Base-by-base conservation (phyloP, 1,284 basidiomycete species). In the Termitomyces sp. region DNA sequence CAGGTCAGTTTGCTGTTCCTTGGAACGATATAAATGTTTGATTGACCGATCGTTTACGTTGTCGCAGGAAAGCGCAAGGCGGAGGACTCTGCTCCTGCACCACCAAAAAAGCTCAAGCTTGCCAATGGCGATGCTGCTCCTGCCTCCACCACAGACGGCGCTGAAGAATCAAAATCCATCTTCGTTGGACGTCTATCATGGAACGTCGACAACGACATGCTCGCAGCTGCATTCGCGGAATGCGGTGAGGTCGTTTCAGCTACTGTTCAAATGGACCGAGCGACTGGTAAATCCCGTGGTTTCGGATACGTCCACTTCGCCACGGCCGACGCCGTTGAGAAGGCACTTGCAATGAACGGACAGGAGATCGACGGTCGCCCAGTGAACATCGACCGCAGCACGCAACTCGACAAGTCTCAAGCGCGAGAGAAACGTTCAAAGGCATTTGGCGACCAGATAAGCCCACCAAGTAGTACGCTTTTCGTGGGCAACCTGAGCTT, bases 171-270 rank as follows among this genome's bases (percentile, higher is more conserved):
- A 46, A 88, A 82, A 68, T 88, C 86, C 51, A 82, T 98, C 65
- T 99, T 95, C 68, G 93, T 99, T 63, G 96, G 96, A 53, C 84
- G 85, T 61, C 82, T 99, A 50, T 96, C 93, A 33, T 99, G 94
- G 94, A 94, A 94, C 70, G 88, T 99, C 63, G 96, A 98, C 79
- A 91, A 94, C 71, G 96, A 98, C 73, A 94, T 94, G 83, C 86
- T 99, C 62, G 84, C 87, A 52, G 82, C 86, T 71, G 96, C 98
- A 72, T 98, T 99, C 65, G 85, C 87, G 48, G 78, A 82, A 53
- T 95, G 87, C 67, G 96, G 96, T 58, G 89, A 94, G 71, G 84
- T 99, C 62, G 81, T 87, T 61, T 86, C 84, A 36, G 94, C 93
- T 13, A 87, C 84, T 31, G 94, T 99, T 58, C 90, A 94, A 73